Evolutionary conservation across 192 early-diverging fungal genomes (phyloP).

Genomic region (Piromyces sp.): DNA sequence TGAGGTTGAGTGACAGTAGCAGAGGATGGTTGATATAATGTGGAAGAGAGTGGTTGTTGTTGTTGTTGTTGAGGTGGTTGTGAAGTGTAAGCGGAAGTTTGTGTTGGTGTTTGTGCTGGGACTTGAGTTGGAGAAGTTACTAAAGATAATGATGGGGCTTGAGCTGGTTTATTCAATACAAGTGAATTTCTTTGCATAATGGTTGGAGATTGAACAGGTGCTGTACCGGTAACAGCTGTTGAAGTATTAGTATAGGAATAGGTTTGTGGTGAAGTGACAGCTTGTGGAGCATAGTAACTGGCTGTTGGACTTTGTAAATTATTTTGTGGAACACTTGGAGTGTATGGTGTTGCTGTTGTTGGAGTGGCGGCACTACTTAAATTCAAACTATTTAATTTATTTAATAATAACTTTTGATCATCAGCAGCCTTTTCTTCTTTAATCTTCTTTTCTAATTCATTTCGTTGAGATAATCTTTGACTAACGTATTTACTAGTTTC

Average conservation of each 20-base stretch:
- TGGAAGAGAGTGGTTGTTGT: slow-evolving; percentile 2
- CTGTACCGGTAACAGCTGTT: neutral
- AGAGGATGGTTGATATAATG: neutral
- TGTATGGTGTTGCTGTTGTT: slow-evolving; percentile 1
- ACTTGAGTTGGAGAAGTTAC: neutral
- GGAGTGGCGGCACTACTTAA: slow-evolving; percentile 12
- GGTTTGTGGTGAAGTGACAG: neutral
- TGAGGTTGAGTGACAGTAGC: neutral
- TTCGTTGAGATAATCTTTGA: slow-evolving; percentile 39
- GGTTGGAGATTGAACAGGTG: slow-evolving; percentile 8
- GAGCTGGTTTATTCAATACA: neutral
- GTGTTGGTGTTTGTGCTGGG: neutral
- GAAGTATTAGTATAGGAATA: neutral
- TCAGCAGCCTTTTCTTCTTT: slow-evolving; percentile 28
- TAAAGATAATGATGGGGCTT: neutral
- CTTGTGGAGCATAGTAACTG: slow-evolving; percentile 4
- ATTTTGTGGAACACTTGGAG: neutral
- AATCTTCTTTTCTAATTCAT: slow-evolving; percentile 26
- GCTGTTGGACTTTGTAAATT: neutral
- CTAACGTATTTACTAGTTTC: slow-evolving; percentile 36
- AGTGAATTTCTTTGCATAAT: slow-evolving; percentile 7
- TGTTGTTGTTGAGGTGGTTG: slow-evolving; percentile 7
- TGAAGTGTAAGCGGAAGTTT: neutral
- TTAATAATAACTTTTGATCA: slow-evolving; percentile 41
- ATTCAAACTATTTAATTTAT: slow-evolving; percentile 31